Conservation (phyloP, 192 early-diverging fungal species). For the Gorgonomyces haynaldii region DNA sequence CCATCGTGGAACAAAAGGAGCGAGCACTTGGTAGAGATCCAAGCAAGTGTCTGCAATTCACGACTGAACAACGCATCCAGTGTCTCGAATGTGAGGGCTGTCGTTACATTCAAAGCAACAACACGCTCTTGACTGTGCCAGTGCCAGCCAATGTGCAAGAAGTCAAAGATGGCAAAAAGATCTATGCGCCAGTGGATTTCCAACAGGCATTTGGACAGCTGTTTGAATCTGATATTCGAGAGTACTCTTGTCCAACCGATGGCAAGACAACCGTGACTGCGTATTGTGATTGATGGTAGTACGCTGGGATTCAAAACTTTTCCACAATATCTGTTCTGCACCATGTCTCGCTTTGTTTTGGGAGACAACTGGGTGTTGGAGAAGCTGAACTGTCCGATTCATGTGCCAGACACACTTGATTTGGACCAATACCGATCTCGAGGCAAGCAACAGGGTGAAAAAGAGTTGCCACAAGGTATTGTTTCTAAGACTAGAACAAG, state of each 20-base stretch:
- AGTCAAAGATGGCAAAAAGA: slow-evolving; percentile 47
- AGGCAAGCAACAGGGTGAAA: slow-evolving; percentile 53
- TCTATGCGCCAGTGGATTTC: slow-evolving; percentile 45
- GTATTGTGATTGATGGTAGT: slow-evolving; percentile 20
- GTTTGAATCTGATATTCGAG: slow-evolving; percentile 48
- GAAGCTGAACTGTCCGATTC: slow-evolving; percentile 34
- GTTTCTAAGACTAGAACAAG: neutral
- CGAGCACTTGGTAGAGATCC: slow-evolving; percentile 56
- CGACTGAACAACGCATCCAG: slow-evolving; percentile 71
- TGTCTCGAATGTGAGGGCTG: slow-evolving; percentile 76
- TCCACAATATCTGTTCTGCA: slow-evolving; percentile 70
- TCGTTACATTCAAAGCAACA: slow-evolving; percentile 49
- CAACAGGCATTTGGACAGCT: slow-evolving; percentile 59
- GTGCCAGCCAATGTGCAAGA: slow-evolving; percentile 60
- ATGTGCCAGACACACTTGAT: slow-evolving; percentile 30
- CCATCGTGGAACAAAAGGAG: slow-evolving; percentile 67
- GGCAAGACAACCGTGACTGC: slow-evolving; percentile 13
- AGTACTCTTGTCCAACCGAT: slow-evolving; percentile 65
- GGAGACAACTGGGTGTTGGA: slow-evolving; percentile 36
- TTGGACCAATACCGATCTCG: slow-evolving; percentile 59
- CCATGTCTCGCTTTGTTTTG: slow-evolving; percentile 36
- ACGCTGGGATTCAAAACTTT: slow-evolving; percentile 45
- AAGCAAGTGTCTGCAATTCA: slow-evolving; percentile 67
- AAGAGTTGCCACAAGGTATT: slow-evolving; percentile 61
- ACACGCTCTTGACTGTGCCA: slow-evolving; percentile 38